phyloP scores from a whole-genome alignment of 345 rosid genomes.

The Arabidopsis arenosa region DNA sequence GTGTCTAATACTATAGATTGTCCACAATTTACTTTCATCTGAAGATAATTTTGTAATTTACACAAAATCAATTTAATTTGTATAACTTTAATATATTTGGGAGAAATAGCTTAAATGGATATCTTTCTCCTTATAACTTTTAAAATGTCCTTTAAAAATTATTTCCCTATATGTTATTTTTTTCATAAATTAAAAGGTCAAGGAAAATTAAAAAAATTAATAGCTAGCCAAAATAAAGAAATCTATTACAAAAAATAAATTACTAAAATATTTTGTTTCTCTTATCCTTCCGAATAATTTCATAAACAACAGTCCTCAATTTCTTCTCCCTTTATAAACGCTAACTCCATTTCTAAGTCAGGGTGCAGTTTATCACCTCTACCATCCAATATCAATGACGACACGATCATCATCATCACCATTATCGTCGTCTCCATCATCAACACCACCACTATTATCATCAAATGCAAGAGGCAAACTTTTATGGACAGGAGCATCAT shows the following conservation, averaged over 20 bases:
- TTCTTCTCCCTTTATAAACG: background rate
- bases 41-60: background rate
- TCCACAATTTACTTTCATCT: background rate
- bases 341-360: constrained; percentile 4
- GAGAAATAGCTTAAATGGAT: background rate
- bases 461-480: background rate
- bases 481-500: background rate
- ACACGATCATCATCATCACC: background rate
- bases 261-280: too few relatives aligned
- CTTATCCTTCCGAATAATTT: background rate
- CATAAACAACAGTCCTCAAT: constrained; percentile 1
- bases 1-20: background rate
- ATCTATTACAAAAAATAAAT: background rate
- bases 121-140: background rate
- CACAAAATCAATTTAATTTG: background rate
- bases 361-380: background rate
- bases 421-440: background rate
- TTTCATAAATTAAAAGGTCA: background rate
- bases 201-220: background rate
- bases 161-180: background rate
- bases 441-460: background rate
- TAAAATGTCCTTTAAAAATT: background rate
- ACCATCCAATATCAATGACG: background rate
- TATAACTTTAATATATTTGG: background rate
- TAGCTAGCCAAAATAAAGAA: background rate